A percentile compares a stretch with the other conserved stretches of the same genome.
These are phyloP conservation scores for Coemansia sp. DNA, from an alignment of 192 early-diverging fungal species.

Conservation along the genomic window DNA sequence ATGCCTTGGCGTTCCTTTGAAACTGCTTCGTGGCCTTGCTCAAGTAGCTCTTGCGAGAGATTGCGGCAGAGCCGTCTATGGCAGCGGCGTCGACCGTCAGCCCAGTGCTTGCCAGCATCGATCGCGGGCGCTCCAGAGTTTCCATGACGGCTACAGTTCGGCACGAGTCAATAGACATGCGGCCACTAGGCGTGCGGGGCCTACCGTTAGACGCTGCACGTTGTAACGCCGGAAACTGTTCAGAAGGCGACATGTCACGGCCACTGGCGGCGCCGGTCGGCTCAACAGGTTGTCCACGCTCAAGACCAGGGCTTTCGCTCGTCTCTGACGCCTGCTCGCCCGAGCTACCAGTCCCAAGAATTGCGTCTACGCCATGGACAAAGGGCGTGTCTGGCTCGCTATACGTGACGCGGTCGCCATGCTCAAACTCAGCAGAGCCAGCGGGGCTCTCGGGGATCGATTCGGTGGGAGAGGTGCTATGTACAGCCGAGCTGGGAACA, in stretches of 20 bases:
- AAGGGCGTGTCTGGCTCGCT: conserved; percentile 19
- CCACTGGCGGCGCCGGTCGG: background rate
- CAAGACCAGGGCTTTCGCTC: background rate
- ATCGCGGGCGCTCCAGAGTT: conserved; percentile 15
- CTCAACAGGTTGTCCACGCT: background rate
- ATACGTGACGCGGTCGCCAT: conserved; percentile 1
- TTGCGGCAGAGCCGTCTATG: background rate
- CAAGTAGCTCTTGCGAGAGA: conserved; percentile 36
- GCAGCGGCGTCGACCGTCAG: background rate
- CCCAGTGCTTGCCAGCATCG: background rate
- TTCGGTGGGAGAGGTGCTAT: background rate
- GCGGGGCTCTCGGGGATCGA: background rate
- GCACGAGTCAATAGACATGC: conserved; percentile 43
- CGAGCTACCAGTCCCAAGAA: background rate
- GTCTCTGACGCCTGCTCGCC: background rate
- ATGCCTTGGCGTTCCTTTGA: conserved; percentile 35
- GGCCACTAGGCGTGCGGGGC: conserved; percentile 29
- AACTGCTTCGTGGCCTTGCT: conserved; percentile 43
- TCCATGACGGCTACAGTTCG: conserved; percentile 48
- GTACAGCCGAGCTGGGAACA: background rate
- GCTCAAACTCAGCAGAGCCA: background rate
- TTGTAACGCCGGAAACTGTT: conserved; percentile 2
- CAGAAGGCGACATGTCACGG: background rate
- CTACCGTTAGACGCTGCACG: conserved; percentile 21
- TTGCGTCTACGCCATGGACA: background rate